Evolutionary conservation across 805 yeast genomes (phyloP).

Genomic region (Sugiyamaella floridensis): DNA sequence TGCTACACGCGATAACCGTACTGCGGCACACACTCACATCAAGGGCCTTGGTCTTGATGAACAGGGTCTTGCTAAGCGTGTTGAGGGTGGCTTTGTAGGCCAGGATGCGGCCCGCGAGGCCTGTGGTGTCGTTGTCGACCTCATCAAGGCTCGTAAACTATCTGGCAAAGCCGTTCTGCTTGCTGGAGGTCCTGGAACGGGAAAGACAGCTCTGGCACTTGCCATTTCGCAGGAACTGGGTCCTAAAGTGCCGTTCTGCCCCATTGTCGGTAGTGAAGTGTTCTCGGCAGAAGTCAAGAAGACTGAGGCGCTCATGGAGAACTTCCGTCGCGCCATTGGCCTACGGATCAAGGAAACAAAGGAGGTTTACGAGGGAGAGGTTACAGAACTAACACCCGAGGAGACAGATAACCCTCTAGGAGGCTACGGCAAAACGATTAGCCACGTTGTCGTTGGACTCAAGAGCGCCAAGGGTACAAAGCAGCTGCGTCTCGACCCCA

Average conservation of each 20-base stretch:
- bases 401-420: conserved; percentile 96
- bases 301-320: conserved; percentile 94
- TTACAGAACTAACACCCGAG: conserved; percentile 89
- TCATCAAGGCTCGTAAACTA: conserved; percentile 86
- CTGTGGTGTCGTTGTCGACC: conserved; percentile 88
- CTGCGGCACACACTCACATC: conserved; percentile 97
- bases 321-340: conserved; percentile 94
- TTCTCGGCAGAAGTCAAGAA: conserved; percentile 95
- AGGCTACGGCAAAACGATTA: conserved; percentile 94
- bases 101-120: conserved; percentile 67
- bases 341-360: conserved; percentile 93
- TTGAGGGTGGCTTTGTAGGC: conserved; percentile 86
- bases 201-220: conserved; percentile 93
- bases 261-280: conserved; percentile 90
- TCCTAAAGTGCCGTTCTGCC: conserved; percentile 95
- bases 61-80: conserved; percentile 70
- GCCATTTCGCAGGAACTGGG: conserved; percentile 96
- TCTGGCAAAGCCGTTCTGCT: conserved; percentile 92
- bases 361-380: conserved; percentile 98
- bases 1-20: conserved; percentile 51
- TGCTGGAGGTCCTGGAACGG: conserved; percentile 98
- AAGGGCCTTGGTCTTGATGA: conserved; percentile 92
- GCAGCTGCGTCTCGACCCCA: conserved; percentile 82
- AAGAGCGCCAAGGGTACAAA: conserved; percentile 90
- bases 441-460: conserved; percentile 89